Conservation (phyloP, 2,329 filamentous ascomycete genomes). For the Ophiostoma sp. region DNA sequence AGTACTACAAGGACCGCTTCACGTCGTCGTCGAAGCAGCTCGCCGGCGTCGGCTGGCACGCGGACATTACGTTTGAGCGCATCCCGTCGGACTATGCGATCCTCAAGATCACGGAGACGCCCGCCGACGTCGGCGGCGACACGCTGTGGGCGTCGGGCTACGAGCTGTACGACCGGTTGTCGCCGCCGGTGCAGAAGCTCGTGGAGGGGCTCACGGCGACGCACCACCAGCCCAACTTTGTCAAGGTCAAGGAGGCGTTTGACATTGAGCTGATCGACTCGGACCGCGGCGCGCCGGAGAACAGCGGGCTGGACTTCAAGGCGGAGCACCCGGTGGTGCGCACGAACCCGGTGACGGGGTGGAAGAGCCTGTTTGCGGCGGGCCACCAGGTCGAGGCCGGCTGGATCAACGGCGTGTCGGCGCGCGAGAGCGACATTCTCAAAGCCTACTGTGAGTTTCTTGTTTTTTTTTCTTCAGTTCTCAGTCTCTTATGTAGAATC, state of each 20-base stretch:
- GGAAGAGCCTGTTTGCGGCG: slow-evolving; percentile 34
- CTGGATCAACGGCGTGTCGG: slow-evolving; percentile 32
- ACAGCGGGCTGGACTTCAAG: slow-evolving; percentile 2
- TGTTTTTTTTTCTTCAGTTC: neutral
- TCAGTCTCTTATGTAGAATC: too few relatives aligned
- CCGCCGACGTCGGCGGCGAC: slow-evolving; percentile 41
- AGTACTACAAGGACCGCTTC: slow-evolving; percentile 36
- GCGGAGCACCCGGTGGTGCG: slow-evolving; percentile 24
- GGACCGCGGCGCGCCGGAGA: neutral
- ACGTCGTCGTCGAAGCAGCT: slow-evolving; percentile 29
- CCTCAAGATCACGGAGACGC: slow-evolving; percentile 40
- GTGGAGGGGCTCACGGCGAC: slow-evolving; percentile 24
- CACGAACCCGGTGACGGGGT: slow-evolving; percentile 33
- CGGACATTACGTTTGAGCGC: neutral
- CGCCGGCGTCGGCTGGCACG: slow-evolving; percentile 25
- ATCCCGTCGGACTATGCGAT: slow-evolving; percentile 32
- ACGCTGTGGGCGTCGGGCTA: slow-evolving; percentile 63
- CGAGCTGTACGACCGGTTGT: slow-evolving; percentile 49
- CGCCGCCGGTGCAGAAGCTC: slow-evolving; percentile 28
- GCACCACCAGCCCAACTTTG: neutral
- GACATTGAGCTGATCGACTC: neutral
- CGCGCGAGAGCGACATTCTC: slow-evolving; percentile 33
- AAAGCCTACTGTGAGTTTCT: slow-evolving; percentile 28
- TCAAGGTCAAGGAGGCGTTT: slow-evolving; percentile 5
- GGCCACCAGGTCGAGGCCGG: slow-evolving; percentile 30